Conservation (phyloP, 371 early-diverging fungal species). For the Dichotomocladium elegans region DNA sequence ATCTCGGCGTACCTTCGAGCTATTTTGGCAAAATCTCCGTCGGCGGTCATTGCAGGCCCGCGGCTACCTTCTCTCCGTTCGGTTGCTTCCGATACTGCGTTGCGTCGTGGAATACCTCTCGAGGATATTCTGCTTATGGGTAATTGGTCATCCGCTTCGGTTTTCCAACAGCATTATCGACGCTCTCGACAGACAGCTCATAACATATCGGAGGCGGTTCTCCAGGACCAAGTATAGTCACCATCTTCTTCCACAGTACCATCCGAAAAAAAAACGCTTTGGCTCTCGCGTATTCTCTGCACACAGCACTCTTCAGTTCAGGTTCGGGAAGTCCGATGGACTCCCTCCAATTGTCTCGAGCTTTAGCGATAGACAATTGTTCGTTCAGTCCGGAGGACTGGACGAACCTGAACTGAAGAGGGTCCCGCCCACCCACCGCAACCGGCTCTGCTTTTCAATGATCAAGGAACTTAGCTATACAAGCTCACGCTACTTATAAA, state of each 20-base stretch:
- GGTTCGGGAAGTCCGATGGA: no score
- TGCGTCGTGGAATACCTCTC: neutral
- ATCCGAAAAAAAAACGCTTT: neutral
- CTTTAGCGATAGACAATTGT: no score
- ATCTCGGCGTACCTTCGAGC: no score
- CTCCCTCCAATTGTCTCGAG: no score
- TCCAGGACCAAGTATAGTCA: neutral
- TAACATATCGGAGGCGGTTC: neutral
- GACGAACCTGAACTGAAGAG: no score
- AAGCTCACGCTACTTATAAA: no score
- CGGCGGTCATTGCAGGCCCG: neutral
- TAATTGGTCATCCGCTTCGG: conserved; percentile 9
- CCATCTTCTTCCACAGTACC: no score
- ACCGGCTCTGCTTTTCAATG: no score
- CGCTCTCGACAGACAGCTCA: neutral
- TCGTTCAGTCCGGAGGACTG: no score
- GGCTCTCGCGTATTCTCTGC: neutral
- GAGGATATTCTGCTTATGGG: conserved; percentile 7
- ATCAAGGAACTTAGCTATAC: no score
- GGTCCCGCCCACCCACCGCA: no score
- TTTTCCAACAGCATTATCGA: conserved; percentile 4
- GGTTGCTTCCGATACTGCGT: conserved; percentile 2
- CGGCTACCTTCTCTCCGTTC: conserved; percentile 2
- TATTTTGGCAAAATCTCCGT: neutral
- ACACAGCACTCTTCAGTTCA: neutral